These are phyloP conservation scores for Cladosporium oxysporum DNA, from an alignment of 2,329 filamentous ascomycete genomes.

Conservation along the genomic window DNA sequence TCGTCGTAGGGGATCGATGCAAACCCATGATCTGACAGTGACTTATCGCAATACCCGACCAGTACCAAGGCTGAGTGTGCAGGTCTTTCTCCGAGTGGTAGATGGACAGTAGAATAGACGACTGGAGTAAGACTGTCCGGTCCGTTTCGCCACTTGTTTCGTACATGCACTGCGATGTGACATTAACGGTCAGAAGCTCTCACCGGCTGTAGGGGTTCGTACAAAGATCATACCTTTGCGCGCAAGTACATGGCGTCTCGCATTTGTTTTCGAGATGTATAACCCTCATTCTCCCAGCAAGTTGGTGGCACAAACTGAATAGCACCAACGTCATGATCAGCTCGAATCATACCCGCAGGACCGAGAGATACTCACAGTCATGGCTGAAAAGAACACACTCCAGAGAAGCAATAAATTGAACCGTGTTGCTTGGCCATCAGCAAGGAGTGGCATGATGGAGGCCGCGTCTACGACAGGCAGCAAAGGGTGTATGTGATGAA, in stretches of 20 bases:
- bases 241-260: constrained; percentile 21
- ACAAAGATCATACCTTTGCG: constrained; percentile 5
- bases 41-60: constrained; percentile 23
- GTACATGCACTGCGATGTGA: constrained; percentile 18
- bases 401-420: constrained; percentile 24
- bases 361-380: constrained; percentile 12
- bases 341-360: neutral
- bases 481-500: constrained; percentile 23
- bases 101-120: constrained; percentile 20
- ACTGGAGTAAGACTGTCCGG: constrained; percentile 21
- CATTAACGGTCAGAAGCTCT: neutral
- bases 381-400: constrained; percentile 25
- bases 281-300: constrained; percentile 6
- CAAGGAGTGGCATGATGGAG: constrained; percentile 22
- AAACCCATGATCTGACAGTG: constrained; percentile 22
- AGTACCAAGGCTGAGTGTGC: constrained; percentile 24
- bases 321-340: neutral
- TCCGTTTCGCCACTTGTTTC: constrained; percentile 23
- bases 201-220: neutral
- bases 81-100: constrained; percentile 23
- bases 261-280: constrained; percentile 18
- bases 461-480: constrained; percentile 23
- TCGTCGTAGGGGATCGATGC: constrained; percentile 20
- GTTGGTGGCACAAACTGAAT: constrained; percentile 11
- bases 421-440: constrained; percentile 13